Percentiles rank a stretch among this genome's conserved stretches.
Conservation (phyloP, 345 rosid species). For the Populus pruinosa region DNA sequence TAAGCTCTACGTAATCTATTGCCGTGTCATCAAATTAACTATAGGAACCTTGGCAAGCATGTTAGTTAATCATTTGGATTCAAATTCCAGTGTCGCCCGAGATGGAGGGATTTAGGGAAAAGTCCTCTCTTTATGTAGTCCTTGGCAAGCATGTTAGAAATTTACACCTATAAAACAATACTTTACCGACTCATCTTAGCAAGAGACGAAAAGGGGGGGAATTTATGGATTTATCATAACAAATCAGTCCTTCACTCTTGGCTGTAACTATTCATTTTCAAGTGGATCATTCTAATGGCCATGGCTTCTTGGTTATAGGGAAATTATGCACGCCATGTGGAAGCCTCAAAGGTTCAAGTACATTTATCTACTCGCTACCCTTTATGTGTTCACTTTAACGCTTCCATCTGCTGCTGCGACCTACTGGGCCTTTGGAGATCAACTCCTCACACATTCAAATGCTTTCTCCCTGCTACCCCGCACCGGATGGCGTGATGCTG, state of each 20-base stretch:
- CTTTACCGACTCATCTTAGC: background rate
- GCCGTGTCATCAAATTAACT: background rate
- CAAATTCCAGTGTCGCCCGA: background rate
- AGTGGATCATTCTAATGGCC: background rate
- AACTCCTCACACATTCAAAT: slow-evolving; percentile 68
- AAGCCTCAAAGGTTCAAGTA: slow-evolving; percentile 79
- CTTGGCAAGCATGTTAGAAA: background rate
- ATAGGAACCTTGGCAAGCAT: background rate
- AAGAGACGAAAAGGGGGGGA: background rate
- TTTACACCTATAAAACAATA: background rate
- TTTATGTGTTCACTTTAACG: slow-evolving; percentile 77
- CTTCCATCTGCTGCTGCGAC: slow-evolving; percentile 69
- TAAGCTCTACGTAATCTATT: background rate
- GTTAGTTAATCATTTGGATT: background rate
- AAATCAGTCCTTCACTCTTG: background rate
- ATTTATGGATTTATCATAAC: background rate
- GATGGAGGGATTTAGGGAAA: background rate
- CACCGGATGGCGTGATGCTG: slow-evolving; percentile 65
- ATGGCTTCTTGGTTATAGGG: slow-evolving; percentile 35
- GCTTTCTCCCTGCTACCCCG: slow-evolving; percentile 73
- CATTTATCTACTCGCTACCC: slow-evolving; percentile 69
- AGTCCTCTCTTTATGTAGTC: background rate
- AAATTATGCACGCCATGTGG: slow-evolving; percentile 93
- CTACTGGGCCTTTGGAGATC: slow-evolving; percentile 85
- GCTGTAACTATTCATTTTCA: background rate